A percentile compares a stretch with the other conserved stretches of the same genome.
Evolutionary conservation across 257 asterid species (phyloP).

Genomic region (Gentiana dahurica): DNA sequence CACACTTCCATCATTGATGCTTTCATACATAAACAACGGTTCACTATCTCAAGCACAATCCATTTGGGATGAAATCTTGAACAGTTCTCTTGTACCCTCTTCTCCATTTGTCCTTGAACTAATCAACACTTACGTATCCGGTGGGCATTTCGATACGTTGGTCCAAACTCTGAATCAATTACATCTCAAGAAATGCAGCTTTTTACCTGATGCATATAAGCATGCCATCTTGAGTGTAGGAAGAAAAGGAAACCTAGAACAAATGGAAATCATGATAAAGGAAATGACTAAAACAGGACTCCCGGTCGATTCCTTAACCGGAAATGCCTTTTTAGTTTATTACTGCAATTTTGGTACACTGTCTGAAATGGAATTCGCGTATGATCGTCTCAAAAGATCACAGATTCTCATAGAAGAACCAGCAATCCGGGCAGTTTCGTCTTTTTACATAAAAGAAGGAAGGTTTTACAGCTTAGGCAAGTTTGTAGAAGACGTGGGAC

Average conservation of each 20-base stretch:
- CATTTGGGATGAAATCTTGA: slow-evolving; percentile 55
- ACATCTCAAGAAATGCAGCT: slow-evolving; percentile 25
- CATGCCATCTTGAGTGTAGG: slow-evolving; percentile 53
- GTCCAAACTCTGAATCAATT: slow-evolving; percentile 38
- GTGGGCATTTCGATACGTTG: slow-evolving; percentile 34
- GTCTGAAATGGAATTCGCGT: slow-evolving; percentile 60
- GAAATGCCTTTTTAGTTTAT: slow-evolving; percentile 70
- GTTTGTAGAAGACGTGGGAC: slow-evolving; percentile 69
- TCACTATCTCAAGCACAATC: slow-evolving; percentile 31
- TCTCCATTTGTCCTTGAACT: slow-evolving; percentile 36
- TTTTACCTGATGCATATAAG: slow-evolving; percentile 29
- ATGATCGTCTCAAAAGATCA: slow-evolving; percentile 64
- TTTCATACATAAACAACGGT: slow-evolving; percentile 40
- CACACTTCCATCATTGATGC: slow-evolving; percentile 33
- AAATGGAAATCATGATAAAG: slow-evolving; percentile 57
- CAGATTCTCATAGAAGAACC: slow-evolving; percentile 86
- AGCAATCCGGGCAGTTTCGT: slow-evolving; percentile 64
- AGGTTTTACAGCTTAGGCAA: slow-evolving; percentile 58
- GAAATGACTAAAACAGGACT: slow-evolving; percentile 66
- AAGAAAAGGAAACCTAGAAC: slow-evolving; percentile 54
- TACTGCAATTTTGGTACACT: slow-evolving; percentile 50
- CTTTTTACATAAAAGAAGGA: slow-evolving; percentile 55
- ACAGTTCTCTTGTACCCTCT: slow-evolving; percentile 43
- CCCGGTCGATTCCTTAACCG: slow-evolving; percentile 50
- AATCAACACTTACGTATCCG: slow-evolving; percentile 36